These are phyloP conservation scores for Coniochaeta sp. DNA, from an alignment of 2,329 filamentous ascomycete genomes.

Conservation along the genomic window DNA sequence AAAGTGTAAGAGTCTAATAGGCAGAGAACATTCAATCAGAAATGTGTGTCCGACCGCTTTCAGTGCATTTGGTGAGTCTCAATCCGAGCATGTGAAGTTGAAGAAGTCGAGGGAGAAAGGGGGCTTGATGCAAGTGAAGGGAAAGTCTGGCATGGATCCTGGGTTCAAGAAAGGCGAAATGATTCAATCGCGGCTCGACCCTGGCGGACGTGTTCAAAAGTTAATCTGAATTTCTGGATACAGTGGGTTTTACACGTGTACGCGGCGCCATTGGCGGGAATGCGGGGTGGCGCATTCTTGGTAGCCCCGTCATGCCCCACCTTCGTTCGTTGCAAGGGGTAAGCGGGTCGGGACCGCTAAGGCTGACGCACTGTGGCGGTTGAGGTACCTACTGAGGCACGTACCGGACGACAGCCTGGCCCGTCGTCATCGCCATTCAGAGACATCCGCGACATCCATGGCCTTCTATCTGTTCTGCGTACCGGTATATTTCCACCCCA, in stretches of 20 bases:
- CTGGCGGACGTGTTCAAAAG: too few relatives aligned
- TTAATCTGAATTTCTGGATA: too few relatives aligned
- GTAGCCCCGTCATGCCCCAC: too few relatives aligned
- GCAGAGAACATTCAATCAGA: background rate
- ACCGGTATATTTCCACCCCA: background rate
- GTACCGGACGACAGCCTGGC: background rate
- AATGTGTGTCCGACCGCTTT: too few relatives aligned
- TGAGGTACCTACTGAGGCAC: background rate
- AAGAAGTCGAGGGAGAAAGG: background rate
- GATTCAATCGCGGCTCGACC: too few relatives aligned
- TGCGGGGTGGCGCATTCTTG: too few relatives aligned
- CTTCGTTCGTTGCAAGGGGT: background rate
- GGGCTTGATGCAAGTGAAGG: too few relatives aligned
- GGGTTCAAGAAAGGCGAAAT: too few relatives aligned
- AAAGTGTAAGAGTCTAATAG: background rate
- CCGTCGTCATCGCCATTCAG: background rate
- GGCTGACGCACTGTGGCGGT: background rate
- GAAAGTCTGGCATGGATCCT: too few relatives aligned
- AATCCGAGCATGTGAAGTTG: background rate
- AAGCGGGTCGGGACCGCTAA: background rate
- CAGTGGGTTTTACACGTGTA: too few relatives aligned
- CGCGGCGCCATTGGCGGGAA: too few relatives aligned
- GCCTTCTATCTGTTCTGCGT: background rate
- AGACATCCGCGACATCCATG: background rate
- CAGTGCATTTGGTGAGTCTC: too few relatives aligned